Base-by-base conservation (phyloP, 805 yeast species). In the Yamadazyma sp. region DNA sequence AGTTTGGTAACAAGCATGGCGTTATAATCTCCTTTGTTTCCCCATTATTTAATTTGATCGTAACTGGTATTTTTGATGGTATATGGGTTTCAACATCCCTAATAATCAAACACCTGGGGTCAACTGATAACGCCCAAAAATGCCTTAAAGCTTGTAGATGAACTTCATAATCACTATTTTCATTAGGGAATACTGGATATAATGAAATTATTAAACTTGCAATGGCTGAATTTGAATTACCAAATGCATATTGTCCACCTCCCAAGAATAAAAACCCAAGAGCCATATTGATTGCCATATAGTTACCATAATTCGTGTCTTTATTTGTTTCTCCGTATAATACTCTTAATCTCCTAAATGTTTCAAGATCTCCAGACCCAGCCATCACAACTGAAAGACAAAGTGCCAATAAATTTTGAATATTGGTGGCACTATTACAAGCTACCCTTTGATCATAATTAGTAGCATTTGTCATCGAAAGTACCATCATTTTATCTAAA, bases 241-340 rank as follows among this genome's bases (percentile, higher is more conserved):
- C 70, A 39, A 93, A 74, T 0, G 95, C 88, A 56, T 78, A 87
- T 54, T 87, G 96, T 0, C 98, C 96, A 1, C 96, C 93, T 0
- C 96, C 96, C 23, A 93, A 56, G 52, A 91, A 89, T 35, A 91
- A 63, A 48, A 91, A 78, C 2, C 99, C 99, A 24, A 93, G 58
- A 0, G 95, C 85, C 66, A 86, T 73, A 48, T 85, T 86, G 1
- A 80, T 68, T 0, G 89, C 85, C 78, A 84, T 77, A 49, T 76
- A 85, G 40, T 78, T 76, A 0, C 95, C 93, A 55, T 75, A 87
- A 7, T 69, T 66, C 29, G 66, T 58, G 25, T 50, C 69, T 23
- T 56, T 62, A 19, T 64, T 65, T 0, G 75, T 70, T 9, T 72
- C 67, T 14, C 82, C 85, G 52, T 85, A 88, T 21, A 86, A 60